A percentile compares a stretch with the other conserved stretches of the same genome.
These are phyloP conservation scores for Cercospora beticola DNA, from an alignment of 2,329 filamentous ascomycete genomes.

Conservation along the genomic window DNA sequence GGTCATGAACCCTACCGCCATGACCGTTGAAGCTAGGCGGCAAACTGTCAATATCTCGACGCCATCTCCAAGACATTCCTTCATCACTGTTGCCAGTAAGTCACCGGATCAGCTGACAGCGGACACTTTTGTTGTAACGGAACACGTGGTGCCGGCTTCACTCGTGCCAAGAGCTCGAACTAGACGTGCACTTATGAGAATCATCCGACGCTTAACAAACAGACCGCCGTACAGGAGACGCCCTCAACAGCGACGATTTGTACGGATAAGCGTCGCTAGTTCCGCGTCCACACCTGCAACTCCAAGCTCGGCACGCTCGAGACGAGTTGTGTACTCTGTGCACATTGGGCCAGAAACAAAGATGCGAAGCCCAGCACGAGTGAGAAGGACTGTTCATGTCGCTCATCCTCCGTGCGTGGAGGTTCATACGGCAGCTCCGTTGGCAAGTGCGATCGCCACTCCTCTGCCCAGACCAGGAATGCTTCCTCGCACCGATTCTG, in stretches of 20 bases:
- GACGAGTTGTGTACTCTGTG: not conserved
- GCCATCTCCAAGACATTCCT: not conserved
- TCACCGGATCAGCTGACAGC: not conserved
- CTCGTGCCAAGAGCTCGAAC: not conserved
- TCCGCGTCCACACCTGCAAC: not conserved
- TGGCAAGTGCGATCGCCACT: not conserved
- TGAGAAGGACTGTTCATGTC: not conserved
- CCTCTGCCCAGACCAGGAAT: not conserved
- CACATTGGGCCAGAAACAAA: not conserved
- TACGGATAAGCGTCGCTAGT: not conserved
- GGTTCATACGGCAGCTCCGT: not conserved
- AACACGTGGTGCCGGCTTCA: not conserved
- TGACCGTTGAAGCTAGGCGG: not conserved
- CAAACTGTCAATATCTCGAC: not conserved
- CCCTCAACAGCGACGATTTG: not conserved
- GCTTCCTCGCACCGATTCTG: not conserved
- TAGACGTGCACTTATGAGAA: not conserved
- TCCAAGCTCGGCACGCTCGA: not conserved
- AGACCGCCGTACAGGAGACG: not conserved
- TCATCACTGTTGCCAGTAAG: not conserved
- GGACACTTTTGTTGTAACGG: not conserved
- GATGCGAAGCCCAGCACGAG: not conserved
- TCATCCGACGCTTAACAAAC: not conserved
- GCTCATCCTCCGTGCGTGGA: not conserved
- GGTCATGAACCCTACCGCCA: not conserved